Base-by-base conservation (phyloP, 306 rosid genomes). In the Vigna reflexopilosa region DNA sequence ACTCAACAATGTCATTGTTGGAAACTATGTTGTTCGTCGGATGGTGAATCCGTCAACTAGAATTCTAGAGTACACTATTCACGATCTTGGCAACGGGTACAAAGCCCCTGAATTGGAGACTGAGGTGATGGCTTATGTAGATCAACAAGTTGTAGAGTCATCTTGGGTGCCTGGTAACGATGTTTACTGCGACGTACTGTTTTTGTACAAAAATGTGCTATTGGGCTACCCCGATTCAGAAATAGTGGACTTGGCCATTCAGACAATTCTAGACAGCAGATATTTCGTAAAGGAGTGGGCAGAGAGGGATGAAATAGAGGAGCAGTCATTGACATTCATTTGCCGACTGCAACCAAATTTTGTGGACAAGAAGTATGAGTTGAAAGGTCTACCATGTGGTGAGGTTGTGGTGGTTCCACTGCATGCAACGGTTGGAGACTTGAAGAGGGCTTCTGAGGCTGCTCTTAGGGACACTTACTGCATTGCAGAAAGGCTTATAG, bases 401-500 rank as follows among this genome's bases (percentile, higher is more conserved):
- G 98, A 89, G 78, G 77, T 94, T 12, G 89, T 94, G 2, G 67
- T 71, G 36, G 87, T 94, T 78, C 93, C 98, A 8, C 58, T 89
- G 51, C 93, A 92, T 75, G 84, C 97, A 28, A 94, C 98, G 0
- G 83, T 92, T 34, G 87, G 90, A 24, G 94, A 92, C 58, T 86
- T 94, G 40, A 94, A 94, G 79, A 70, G 47, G 32, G 94, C 91
- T 28, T 91, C 91, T 20, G 94, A 89, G 79, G 73, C 67, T 17
- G 93, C 97, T 8, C 49, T 94, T 62, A 89, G 91, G 76, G 98
- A 94, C 83, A 94, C 96, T 4, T 94, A 92, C 19, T 90, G 89
- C 45, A 85, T 92, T 17, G 85, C 92, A 8, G 94, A 90, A 14
- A 75, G 68, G 51, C 73, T 90, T 32, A 71, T 68, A 75, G 94